Conservation (phyloP, 345 rosid species). For the Geranium rotundifolium region DNA sequence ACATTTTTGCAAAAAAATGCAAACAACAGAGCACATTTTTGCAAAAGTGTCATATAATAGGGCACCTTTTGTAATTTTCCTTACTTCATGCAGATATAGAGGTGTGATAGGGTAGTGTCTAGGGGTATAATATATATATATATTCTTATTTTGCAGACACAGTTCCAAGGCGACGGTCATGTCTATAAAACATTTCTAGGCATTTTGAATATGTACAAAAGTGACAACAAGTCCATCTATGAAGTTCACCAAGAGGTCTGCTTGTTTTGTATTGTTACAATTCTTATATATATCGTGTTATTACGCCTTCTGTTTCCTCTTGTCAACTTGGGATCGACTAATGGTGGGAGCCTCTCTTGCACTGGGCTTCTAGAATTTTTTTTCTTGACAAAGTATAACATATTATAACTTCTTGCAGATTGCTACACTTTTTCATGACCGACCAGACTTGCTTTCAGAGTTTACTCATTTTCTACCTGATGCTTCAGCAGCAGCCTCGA, state of each 20-base stretch:
- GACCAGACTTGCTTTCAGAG: conserved; percentile 70
- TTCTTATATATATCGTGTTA: not conserved
- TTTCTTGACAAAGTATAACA: conserved; percentile 4
- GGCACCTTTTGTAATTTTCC: too few relatives aligned
- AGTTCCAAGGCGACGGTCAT: conserved; percentile 89
- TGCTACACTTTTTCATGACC: conserved; percentile 74
- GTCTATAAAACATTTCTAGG: conserved; percentile 89
- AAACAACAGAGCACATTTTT: too few relatives aligned
- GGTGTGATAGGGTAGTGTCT: not conserved
- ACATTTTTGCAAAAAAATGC: too few relatives aligned
- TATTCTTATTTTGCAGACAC: conserved; percentile 41
- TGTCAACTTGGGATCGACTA: not conserved
- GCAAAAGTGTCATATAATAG: too few relatives aligned
- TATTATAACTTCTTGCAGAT: conserved; percentile 38
- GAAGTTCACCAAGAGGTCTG: conserved; percentile 85
- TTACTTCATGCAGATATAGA: not conserved
- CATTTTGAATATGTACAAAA: conserved; percentile 85
- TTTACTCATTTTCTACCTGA: conserved; percentile 92
- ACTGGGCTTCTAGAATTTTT: not conserved
- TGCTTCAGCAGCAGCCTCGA: conserved; percentile 49
- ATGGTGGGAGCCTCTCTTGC: not conserved
- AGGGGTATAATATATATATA: conserved; percentile 6
- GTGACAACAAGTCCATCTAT: conserved; percentile 76
- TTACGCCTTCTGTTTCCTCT: not conserved
- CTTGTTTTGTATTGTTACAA: conserved; percentile 5